Base-by-base conservation (phyloP, 225 moss, liverwort and hornwort species). In the Marchantia paleacea region DNA sequence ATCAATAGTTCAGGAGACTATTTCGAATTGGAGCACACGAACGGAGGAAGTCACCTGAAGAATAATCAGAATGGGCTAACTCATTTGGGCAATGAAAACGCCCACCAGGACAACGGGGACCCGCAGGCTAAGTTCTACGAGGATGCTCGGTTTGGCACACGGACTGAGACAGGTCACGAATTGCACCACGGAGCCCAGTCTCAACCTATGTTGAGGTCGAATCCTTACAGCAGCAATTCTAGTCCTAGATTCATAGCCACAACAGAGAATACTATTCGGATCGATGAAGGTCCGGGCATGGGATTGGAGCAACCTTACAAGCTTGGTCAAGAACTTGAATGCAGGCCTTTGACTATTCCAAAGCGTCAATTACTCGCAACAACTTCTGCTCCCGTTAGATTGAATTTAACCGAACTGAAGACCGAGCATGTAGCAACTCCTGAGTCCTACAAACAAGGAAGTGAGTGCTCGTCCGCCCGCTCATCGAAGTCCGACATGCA, bases 321-420 rank as follows among this genome's bases (percentile, higher is more conserved):
- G 69, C 58, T 70, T 19, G 78, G 63, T 49, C 78, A 83, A 83
- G 81, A 76, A 64, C 78, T n/a, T 72, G 26, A 10, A 52, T 12
- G 7, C 29, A n/a, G 15, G 6, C 19, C n/a, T 74, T 12, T 29
- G 24, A 7, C 0, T 7, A 24, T 18, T 0, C 80, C 81, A 19
- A 80, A 63, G 61, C 84, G 84, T 22, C 60, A 82, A 66, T 82
- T 87, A 76, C 69, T 87, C 47, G 85, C 87, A 61, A 84, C 87
- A 10, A 77, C 84, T 74, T 87, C 87, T 74, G 87, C 85, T 10
- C 85, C 84, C 54, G 84, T 82, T 29, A 80, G 87, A 55, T 74
- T 87, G 30, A 26, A 48, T 29, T 15, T 0, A 11, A 22, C 7
- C 20, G 82, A 73, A 6, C 10, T 30, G 1, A 62, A 55, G 55